Conservation (phyloP, 2,329 filamentous ascomycete species). For the Monilinia fructicola region DNA sequence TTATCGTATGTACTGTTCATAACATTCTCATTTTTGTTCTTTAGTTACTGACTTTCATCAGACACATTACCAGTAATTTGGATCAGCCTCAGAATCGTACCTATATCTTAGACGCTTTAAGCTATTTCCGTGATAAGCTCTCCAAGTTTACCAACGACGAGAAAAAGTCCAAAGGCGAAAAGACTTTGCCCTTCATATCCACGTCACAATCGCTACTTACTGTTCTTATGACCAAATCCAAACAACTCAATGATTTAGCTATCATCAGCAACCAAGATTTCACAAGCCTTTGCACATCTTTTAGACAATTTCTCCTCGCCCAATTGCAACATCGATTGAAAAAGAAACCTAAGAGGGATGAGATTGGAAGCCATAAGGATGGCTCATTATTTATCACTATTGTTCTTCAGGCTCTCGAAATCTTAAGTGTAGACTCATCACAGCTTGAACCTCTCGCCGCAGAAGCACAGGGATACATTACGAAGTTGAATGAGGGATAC, state of each 20-base stretch:
- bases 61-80: slow-evolving; percentile 34
- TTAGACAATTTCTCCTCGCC: slow-evolving; percentile 31
- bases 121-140: slow-evolving; percentile 32
- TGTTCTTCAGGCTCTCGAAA: slow-evolving; percentile 34
- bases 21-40: neutral
- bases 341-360: slow-evolving; percentile 25
- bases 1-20: slow-evolving; percentile 30
- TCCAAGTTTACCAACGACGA: slow-evolving; percentile 29
- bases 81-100: slow-evolving; percentile 36
- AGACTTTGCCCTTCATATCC: slow-evolving; percentile 31
- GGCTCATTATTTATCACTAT: slow-evolving; percentile 29
- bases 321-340: slow-evolving; percentile 30
- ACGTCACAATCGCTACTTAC: slow-evolving; percentile 32
- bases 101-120: slow-evolving; percentile 34
- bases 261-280: slow-evolving; percentile 32
- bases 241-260: slow-evolving; percentile 28
- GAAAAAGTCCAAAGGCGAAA: slow-evolving; percentile 28
- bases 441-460: slow-evolving; percentile 27
- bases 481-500: slow-evolving; percentile 19
- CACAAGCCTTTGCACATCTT: slow-evolving; percentile 23
- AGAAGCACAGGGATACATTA: slow-evolving; percentile 26
- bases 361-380: slow-evolving; percentile 21
- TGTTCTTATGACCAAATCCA: slow-evolving; percentile 28
- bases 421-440: slow-evolving; percentile 26
- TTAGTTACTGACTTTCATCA: slow-evolving; percentile 26